These are phyloP conservation scores for Geranium incanum DNA, from an alignment of 441 rosid species.

Conservation along the genomic window DNA sequence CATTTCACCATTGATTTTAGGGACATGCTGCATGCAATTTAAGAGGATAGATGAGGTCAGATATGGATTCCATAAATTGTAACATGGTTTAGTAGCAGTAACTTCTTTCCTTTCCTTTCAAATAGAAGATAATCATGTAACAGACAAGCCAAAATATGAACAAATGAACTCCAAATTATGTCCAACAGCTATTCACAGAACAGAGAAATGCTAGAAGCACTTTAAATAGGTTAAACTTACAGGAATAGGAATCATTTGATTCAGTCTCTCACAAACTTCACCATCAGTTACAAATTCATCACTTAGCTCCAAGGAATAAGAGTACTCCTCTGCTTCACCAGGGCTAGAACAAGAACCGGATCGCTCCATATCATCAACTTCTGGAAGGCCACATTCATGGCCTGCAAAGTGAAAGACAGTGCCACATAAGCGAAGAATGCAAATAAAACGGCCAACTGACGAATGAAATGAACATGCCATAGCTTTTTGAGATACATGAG, in stretches of 20 bases:
- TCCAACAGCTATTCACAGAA: neutral
- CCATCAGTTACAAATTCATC: constrained; percentile 40
- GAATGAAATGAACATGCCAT: constrained; percentile 6
- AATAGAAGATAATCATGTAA: too few species aligned
- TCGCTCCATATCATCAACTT: constrained; percentile 30
- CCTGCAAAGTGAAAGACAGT: constrained; percentile 31
- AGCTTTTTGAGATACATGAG: constrained; percentile 33
- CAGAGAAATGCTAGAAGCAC: neutral
- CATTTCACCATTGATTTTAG: constrained; percentile 63
- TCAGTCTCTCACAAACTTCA: constrained; percentile 51
- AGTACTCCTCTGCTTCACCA: constrained; percentile 41
- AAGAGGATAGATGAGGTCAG: neutral
- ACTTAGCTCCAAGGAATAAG: constrained; percentile 42
- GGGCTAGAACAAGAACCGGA: constrained; percentile 39
- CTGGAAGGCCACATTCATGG: constrained; percentile 38
- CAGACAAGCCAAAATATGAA: neutral
- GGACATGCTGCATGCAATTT: constrained; percentile 44
- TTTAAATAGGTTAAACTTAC: constrained; percentile 30
- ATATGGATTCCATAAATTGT: too few species aligned
- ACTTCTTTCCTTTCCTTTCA: too few species aligned
- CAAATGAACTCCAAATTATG: neutral
- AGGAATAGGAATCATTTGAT: constrained; percentile 55
- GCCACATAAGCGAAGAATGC: neutral
- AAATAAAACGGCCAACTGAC: neutral
- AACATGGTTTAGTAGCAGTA: too few species aligned